phyloP scores from a whole-genome alignment of 495 filamentous ascomycete genomes.

The Penicillium alfredii region DNA sequence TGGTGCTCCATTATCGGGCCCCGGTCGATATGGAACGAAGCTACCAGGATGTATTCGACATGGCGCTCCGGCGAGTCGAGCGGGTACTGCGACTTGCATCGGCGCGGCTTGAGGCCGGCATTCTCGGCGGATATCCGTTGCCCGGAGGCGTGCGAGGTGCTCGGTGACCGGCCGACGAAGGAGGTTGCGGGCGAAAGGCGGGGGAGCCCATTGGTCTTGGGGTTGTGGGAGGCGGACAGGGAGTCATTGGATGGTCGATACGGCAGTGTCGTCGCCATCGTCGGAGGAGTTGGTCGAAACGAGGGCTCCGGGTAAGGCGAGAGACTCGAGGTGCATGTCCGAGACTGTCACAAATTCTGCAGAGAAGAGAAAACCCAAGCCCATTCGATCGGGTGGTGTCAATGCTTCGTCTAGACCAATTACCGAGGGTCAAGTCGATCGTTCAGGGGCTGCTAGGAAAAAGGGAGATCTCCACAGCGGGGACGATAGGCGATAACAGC shows the following conservation, averaged over 20 bases:
- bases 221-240: conserved; percentile 33
- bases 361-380: no score
- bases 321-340: conserved; percentile 12
- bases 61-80: conserved; percentile 74
- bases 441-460: conserved; percentile 19
- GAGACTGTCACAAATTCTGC: no score
- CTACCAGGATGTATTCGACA: conserved; percentile 99
- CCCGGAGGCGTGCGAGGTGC: conserved; percentile 36
- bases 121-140: conserved; percentile 43
- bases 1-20: conserved; percentile 99
- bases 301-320: conserved; percentile 9
- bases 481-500: conserved; percentile 26
- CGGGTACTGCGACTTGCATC: conserved; percentile 80
- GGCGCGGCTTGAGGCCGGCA: conserved; percentile 40
- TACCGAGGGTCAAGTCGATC: conserved; percentile 3
- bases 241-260: conserved; percentile 41
- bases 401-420: conserved; percentile 5
- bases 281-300: conserved; percentile 8
- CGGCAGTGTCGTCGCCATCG: conserved; percentile 42
- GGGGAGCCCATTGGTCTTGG: conserved; percentile 47
- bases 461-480: conserved; percentile 32
- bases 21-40: conserved; percentile 93
- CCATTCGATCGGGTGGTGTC: background rate
- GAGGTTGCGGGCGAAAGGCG: conserved; percentile 49
- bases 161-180: conserved; percentile 50